phyloP scores from a whole-genome alignment of 108 stramenopile species.

The Cyclotella distinguenda region DNA sequence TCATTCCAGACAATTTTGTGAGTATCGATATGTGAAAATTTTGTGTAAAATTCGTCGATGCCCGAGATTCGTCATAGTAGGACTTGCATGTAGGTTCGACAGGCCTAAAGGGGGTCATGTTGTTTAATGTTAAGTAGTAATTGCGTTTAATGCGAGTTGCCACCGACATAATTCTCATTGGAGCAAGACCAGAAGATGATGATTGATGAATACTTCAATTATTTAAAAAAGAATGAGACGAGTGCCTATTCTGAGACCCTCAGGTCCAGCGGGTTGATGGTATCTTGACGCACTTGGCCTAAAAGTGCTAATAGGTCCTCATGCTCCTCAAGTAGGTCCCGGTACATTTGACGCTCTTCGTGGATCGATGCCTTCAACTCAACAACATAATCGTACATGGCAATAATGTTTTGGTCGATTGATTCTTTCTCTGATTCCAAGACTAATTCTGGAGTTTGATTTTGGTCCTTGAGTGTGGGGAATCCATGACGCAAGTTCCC shows the following conservation, averaged over 20 bases:
- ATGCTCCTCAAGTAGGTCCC: conserved; percentile 63
- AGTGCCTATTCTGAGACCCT: too few relatives aligned
- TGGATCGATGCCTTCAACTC: conserved; percentile 58
- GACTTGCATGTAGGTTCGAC: too few relatives aligned
- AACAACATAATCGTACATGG: conserved; percentile 58
- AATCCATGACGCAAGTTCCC: conserved; percentile 38
- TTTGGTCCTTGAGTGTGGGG: conserved; percentile 5
- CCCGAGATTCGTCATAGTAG: too few relatives aligned
- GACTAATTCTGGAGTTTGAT: not conserved
- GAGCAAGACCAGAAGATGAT: too few relatives aligned
- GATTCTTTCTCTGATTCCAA: conserved; percentile 15
- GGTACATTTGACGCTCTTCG: conserved; percentile 65
- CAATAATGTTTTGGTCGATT: conserved; percentile 28
- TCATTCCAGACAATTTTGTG: too few relatives aligned
- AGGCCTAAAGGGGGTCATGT: too few relatives aligned
- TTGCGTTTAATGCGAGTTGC: too few relatives aligned
- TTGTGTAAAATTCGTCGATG: too few relatives aligned
- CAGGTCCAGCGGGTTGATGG: too few relatives aligned
- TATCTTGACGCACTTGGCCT: conserved; percentile 10
- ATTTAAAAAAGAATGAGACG: not conserved
- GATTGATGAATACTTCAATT: not conserved
- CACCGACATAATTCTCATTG: too few relatives aligned
- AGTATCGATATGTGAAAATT: too few relatives aligned
- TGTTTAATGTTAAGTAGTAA: too few relatives aligned
- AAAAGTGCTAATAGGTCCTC: conserved; percentile 71